phyloP scores from a whole-genome alignment of 2,329 filamentous ascomycete genomes.

The Aspergillus piperis region DNA sequence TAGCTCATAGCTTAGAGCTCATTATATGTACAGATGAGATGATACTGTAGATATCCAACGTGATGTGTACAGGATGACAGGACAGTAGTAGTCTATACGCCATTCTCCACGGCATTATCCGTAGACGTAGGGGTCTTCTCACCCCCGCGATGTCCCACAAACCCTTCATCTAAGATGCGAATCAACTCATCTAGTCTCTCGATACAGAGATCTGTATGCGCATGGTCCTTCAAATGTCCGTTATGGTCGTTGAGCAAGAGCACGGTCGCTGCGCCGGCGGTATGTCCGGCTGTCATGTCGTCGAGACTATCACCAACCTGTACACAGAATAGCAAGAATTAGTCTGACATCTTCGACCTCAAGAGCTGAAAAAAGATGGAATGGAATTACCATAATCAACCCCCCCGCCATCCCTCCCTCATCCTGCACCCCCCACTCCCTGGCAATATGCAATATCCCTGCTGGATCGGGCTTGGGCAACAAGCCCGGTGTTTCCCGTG shows the following conservation, averaged over 20 bases:
- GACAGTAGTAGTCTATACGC: background rate
- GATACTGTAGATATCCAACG: background rate
- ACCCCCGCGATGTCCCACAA: conserved; percentile 53
- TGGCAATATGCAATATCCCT: conserved; percentile 82
- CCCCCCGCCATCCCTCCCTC: conserved; percentile 42
- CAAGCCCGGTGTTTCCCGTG: conserved; percentile 69
- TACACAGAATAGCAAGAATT: too few species aligned
- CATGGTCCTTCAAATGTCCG: conserved; percentile 65
- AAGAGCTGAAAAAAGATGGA: too few species aligned
- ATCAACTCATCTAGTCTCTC: conserved; percentile 73
- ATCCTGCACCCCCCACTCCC: conserved; percentile 65
- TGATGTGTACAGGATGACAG: background rate
- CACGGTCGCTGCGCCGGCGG: conserved; percentile 87
- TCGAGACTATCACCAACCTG: conserved; percentile 75
- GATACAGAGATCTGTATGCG: conserved; percentile 76
- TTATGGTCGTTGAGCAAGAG: conserved; percentile 84
- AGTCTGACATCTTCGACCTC: too few species aligned
- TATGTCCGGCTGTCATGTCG: conserved; percentile 84
- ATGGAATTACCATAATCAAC: conserved; percentile 37
- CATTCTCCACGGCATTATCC: background rate
- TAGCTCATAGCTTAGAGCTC: background rate
- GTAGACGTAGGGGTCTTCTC: conserved; percentile 18
- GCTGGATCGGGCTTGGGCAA: conserved; percentile 82
- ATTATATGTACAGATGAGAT: background rate
- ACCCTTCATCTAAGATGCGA: conserved; percentile 72